These are phyloP conservation scores for Venturia aucupariae DNA, from an alignment of 2,329 filamentous ascomycete species.

Conservation along the genomic window DNA sequence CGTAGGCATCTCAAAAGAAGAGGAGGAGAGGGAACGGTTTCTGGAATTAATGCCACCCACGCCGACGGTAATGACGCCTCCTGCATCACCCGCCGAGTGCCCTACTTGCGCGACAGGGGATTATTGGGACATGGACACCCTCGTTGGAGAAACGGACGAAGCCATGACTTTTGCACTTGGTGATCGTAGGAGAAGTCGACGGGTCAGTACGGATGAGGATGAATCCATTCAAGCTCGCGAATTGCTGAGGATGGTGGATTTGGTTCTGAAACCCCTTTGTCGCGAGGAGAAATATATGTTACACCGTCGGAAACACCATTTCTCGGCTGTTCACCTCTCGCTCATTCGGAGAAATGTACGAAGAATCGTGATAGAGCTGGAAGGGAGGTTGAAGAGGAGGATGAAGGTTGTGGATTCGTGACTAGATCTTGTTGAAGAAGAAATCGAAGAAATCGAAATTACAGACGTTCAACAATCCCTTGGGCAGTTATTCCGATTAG, in stretches of 20 bases:
- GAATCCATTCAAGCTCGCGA: neutral
- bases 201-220: neutral
- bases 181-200: neutral
- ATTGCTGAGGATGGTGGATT: constrained; percentile 8
- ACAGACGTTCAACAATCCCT: too few relatives aligned
- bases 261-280: constrained; percentile 10
- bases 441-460: too few relatives aligned
- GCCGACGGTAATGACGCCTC: neutral
- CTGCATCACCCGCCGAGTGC: neutral
- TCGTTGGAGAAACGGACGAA: neutral
- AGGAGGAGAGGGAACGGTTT: neutral
- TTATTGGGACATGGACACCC: neutral
- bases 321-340: constrained; percentile 4
- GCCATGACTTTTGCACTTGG: neutral
- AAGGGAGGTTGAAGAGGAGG: constrained; percentile 2
- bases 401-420: constrained; percentile 3
- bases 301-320: constrained; percentile 2
- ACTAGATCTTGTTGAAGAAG: neutral
- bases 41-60: neutral
- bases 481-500: too few relatives aligned
- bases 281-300: constrained; percentile 9
- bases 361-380: neutral
- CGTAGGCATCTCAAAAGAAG: neutral
- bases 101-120: neutral
- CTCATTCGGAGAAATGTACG: constrained; percentile 6